Base-by-base conservation (phyloP, 768 basidiomycete genomes). In the Gloeostereum incarnatum region DNA sequence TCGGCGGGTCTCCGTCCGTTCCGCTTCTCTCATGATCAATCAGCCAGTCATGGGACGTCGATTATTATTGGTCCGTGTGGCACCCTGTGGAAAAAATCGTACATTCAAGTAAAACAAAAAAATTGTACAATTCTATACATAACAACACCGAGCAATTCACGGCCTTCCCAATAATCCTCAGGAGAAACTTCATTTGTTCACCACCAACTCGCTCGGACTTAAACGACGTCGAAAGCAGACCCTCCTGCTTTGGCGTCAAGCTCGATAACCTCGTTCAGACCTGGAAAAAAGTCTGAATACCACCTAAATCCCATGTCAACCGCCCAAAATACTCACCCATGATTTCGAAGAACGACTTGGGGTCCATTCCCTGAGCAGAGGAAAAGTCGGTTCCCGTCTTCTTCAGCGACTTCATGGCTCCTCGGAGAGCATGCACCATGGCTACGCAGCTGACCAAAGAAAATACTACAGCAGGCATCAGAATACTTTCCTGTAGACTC, bases 381-480 rank as follows among this genome's bases (percentile, higher is more conserved):
- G 54, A 40, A 51, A 78, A 82, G 52, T 86, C 83, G 4, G 82
- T 85, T 6, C 83, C 83, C 2, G 81, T 84, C 61, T 81, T 81
- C 61, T 79, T 82, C 31, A 86, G 58, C 1, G 76, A 74, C 13
- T 69, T 69, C 78, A 85, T 83, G 5, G 83, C 83, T n/a, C 74
- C 73, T 34, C 82, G 78, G 38, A 82, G 71, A n/a, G 73, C 81
- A 48, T 86, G 83, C 6, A 83, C 73, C 49, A 80, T 81, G 16
- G 82, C 79, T 21, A 86, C 82, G 44, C 76, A 79, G 19, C 81
- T 84, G 2, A 81, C 79, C 5, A 85, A 62, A 7, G 81, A 84
- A 56, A 85, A 86, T 50, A 85, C 81, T 84, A 31, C 0, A 19
- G 18, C 21, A 17, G 1, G 2, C 5, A 2, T 31, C 1, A 10